Conservation (phyloP, 768 basidiomycete species). For the Exidia glandulosa region DNA sequence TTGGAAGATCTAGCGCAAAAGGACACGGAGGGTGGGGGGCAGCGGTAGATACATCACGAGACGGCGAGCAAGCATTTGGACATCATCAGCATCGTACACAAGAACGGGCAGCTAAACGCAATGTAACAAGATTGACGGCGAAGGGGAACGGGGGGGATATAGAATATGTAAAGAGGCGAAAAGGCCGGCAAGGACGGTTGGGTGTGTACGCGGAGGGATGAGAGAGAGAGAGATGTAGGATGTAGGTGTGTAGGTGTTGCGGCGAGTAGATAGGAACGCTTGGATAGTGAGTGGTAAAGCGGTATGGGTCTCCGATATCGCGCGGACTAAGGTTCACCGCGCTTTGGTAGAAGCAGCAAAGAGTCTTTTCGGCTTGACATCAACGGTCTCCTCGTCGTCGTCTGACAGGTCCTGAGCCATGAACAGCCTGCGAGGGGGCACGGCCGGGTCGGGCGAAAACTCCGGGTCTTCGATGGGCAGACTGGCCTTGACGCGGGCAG, state of each 20-base stretch:
- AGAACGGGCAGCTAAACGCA: too few relatives aligned
- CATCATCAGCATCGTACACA: background rate
- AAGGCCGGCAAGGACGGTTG: background rate
- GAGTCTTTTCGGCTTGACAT: background rate
- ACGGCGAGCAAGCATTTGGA: too few relatives aligned
- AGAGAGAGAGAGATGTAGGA: background rate
- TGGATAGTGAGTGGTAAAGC: background rate
- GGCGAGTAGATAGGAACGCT: background rate
- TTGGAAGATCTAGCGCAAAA: too few relatives aligned
- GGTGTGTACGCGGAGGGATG: too few relatives aligned
- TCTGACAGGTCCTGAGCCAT: background rate
- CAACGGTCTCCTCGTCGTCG: background rate
- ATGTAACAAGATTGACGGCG: too few relatives aligned
- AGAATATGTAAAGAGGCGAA: background rate
- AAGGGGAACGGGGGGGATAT: too few relatives aligned
- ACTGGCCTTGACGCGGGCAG: slow-evolving; percentile 36
- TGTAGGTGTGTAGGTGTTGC: background rate
- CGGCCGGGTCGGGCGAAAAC: slow-evolving; percentile 45
- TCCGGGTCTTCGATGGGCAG: slow-evolving; percentile 56
- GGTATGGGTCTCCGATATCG: too few relatives aligned
- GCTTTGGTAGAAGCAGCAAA: too few relatives aligned
- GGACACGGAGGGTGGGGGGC: too few relatives aligned
- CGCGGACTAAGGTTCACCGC: too few relatives aligned
- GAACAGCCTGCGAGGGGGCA: slow-evolving; percentile 50
- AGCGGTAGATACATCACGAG: too few relatives aligned